Evolutionary conservation across 345 rosid species (phyloP), one percentile per base, ranked within the genome.

Genomic region (Nasturtium officinale): DNA sequence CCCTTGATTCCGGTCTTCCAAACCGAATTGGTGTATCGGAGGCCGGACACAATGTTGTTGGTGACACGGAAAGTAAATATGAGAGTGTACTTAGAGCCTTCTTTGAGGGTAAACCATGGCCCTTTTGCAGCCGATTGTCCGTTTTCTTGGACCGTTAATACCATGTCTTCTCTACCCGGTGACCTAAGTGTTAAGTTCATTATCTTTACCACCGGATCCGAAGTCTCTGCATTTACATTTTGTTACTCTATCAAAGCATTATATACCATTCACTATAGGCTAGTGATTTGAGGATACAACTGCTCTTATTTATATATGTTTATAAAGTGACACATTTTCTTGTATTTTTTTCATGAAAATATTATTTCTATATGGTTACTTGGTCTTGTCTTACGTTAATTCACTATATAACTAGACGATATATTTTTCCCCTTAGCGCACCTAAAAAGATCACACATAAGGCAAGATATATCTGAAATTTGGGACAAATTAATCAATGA

Each of bases 11-110:
- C 89, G 32, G 90, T 80, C 77, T 89, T 90, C 98, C 97, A 93
- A 43, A 93, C 91, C 3, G 86, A 78, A 42, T 90, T 89, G 78
- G 76, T 82, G 78, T 89, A 93, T 53, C 67, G 85, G 76, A 93
- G 96, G 26, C 98, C 97, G 0, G 96, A 84, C 2, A 93, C 98
- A 8, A 93, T 89, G 88, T 93, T 93, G 81, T 90, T 89, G 79
- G 83, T 82, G 40, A 93, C 98, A 50, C 81, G 79, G 82, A 93
- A 87, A 57, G 84, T 67, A 75, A 89, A 89, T 63, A 84, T 73
- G 58, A 93, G 80, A 71, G 77, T 86, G 79, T 93, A 90, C 9
- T 69, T 85, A 71, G 94, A 83, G 21, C 96, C 96, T 84, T 93
- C 98, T 77, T 90, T 90, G 75, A 93, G 77, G 40, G 96, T 89